Conservation (phyloP, 192 early-diverging fungal species). For the Backusella sp. region DNA sequence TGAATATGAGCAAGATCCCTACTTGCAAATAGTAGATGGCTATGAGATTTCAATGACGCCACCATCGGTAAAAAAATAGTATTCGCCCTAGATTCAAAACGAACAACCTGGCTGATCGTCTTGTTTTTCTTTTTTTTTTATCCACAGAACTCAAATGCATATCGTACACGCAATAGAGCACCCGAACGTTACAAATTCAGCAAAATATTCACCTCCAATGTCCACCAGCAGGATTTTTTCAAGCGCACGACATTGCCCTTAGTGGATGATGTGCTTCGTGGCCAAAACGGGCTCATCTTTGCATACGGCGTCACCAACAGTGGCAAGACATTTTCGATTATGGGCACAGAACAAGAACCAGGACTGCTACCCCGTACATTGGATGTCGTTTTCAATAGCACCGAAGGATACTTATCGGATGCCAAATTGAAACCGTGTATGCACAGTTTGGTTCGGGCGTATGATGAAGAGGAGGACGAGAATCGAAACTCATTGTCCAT, state of each 20-base stretch:
- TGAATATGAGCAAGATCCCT: conserved; percentile 19
- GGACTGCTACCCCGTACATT: conserved; percentile 62
- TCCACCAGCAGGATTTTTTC: conserved; percentile 53
- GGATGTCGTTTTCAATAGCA: conserved; percentile 55
- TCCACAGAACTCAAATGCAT: conserved; percentile 30
- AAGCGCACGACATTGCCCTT: conserved; percentile 57
- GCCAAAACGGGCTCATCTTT: conserved; percentile 66
- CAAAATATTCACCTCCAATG: conserved; percentile 48
- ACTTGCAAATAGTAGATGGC: conserved; percentile 38
- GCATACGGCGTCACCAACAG: conserved; percentile 71
- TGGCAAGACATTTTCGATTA: conserved; percentile 70
- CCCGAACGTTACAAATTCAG: conserved; percentile 54
- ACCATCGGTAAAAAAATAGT: conserved; percentile 25
- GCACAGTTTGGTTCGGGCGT: conserved; percentile 33
- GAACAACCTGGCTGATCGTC: background rate
- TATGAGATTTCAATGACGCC: conserved; percentile 44
- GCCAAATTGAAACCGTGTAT: conserved; percentile 40
- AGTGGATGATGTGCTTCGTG: conserved; percentile 49
- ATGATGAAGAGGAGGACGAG: conserved; percentile 27
- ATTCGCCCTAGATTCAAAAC: background rate
- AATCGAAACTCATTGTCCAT: conserved; percentile 12
- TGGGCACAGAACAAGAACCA: conserved; percentile 44
- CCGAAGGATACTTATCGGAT: conserved; percentile 25
- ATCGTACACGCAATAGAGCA: conserved; percentile 30
- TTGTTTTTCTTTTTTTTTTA: too few relatives aligned